phyloP scores from a whole-genome alignment of 2,329 filamentous ascomycete species.

The Talaromyces islandicus region DNA sequence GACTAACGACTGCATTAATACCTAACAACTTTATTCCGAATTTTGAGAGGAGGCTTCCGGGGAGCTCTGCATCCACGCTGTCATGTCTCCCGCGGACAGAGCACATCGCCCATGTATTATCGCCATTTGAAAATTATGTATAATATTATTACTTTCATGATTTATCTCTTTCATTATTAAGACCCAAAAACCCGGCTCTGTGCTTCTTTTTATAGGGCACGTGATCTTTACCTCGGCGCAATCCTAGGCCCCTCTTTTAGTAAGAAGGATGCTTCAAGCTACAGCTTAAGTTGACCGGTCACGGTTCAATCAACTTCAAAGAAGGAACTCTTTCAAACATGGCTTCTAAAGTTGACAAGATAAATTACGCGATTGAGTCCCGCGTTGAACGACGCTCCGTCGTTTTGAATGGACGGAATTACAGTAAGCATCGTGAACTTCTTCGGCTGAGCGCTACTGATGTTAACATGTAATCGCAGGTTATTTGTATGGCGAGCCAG shows the following conservation, averaged over 20 bases:
- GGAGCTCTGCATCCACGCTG: background rate
- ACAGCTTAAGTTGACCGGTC: background rate
- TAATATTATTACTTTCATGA: background rate
- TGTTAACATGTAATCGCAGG: slow-evolving; percentile 23
- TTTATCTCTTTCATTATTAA: background rate
- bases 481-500: slow-evolving; percentile 49
- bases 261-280: background rate
- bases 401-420: slow-evolving; percentile 62
- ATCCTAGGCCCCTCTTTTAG: background rate
- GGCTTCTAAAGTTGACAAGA: slow-evolving; percentile 47
- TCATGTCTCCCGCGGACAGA: background rate
- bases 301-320: background rate
- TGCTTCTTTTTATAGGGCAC: background rate
- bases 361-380: slow-evolving; percentile 57
- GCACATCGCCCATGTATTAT: background rate
- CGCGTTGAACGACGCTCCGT: slow-evolving; percentile 60
- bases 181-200: background rate
- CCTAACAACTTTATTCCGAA: background rate
- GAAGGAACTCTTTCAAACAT: background rate
- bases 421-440: slow-evolving; percentile 42
- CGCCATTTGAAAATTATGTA: background rate
- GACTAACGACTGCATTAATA: background rate
- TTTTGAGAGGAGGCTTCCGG: background rate
- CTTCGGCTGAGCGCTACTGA: background rate
- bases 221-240: background rate